Evolutionary conservation across 306 rosid species (phyloP).

Genomic region (apple (Malus domestica)): ASM211411v1 NC_041798.1:38290501-38291000

Average conservation of each 20-base stretch:
- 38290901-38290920: conserved; percentile 28
- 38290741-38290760: conserved; percentile 91
- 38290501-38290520: conserved; percentile 65
- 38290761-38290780: conserved; percentile 56
- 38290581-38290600: conserved; percentile 24
- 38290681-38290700: conserved; percentile 69
- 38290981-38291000: conserved; percentile 1
- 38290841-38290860: conserved; percentile 67
- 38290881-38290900: conserved; percentile 58
- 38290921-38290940: background rate
- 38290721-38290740: conserved; percentile 33
- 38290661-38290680: conserved; percentile 73
- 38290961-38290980: background rate
- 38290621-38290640: conserved; percentile 82
- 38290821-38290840: conserved; percentile 59
- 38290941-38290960: background rate
- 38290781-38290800: conserved; percentile 54
- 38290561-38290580: background rate
- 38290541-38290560: background rate
- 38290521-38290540: conserved; percentile 35
- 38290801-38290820: conserved; percentile 83
- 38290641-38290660: conserved; percentile 80
- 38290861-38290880: conserved; percentile 78
- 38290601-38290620: conserved; percentile 85
- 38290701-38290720: conserved; percentile 49